These are phyloP conservation scores for Lathyrus tuberosus DNA, from an alignment of 306 rosid genomes.

Conservation along the genomic window DNA sequence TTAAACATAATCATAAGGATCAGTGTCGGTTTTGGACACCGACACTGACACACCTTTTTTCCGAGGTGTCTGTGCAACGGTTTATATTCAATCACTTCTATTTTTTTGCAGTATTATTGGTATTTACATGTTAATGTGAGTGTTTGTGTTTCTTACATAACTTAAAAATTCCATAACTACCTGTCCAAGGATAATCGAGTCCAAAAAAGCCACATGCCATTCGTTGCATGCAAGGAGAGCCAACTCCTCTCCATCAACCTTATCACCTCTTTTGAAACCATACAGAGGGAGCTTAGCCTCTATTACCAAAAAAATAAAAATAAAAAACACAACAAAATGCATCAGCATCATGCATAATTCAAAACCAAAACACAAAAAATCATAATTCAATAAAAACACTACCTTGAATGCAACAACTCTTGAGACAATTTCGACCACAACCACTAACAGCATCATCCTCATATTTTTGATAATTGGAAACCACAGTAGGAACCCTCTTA, in stretches of 20 bases:
- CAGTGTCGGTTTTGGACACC: too few species aligned
- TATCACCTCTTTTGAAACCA: conserved; percentile 60
- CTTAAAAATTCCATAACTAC: conserved; percentile 42
- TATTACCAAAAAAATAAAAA: conserved; percentile 43
- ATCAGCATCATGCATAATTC: neutral
- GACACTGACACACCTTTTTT: too few species aligned
- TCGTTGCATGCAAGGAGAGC: conserved; percentile 47
- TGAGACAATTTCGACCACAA: conserved; percentile 83
- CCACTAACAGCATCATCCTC: conserved; percentile 63
- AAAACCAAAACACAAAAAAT: neutral
- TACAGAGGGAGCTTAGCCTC: conserved; percentile 87
- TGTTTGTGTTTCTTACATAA: neutral
- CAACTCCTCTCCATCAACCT: conserved; percentile 41
- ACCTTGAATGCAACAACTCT: conserved; percentile 86
- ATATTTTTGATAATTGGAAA: conserved; percentile 82
- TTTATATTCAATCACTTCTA: too few species aligned
- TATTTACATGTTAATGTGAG: neutral
- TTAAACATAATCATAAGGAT: too few species aligned
- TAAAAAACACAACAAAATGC: neutral
- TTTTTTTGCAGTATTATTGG: neutral
- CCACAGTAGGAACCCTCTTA: conserved; percentile 92
- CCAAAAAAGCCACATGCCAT: conserved; percentile 70
- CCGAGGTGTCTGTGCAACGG: too few species aligned
- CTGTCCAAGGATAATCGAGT: conserved; percentile 87
- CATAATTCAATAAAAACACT: conserved; percentile 2